Evolutionary conservation across 116 monocot genomes (phyloP).

Genomic region (Zostera marina): DNA sequence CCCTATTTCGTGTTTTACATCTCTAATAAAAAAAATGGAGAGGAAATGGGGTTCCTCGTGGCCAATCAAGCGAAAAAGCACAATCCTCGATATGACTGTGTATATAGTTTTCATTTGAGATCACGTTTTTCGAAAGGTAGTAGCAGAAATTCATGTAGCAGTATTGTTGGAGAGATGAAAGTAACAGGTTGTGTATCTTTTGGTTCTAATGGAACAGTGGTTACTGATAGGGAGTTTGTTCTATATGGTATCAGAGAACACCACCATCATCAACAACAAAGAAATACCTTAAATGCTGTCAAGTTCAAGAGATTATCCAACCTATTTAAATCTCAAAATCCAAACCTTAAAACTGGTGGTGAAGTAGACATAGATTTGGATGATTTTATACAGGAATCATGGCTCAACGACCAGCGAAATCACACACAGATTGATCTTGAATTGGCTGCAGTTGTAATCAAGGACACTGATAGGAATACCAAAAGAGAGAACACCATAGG

Average conservation of each 20-base stretch:
- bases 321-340: conserved; percentile 19
- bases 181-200: conserved; percentile 41
- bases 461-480: conserved; percentile 14
- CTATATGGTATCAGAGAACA: conserved; percentile 22
- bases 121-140: conserved; percentile 7
- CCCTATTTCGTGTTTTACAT: conserved; percentile 31
- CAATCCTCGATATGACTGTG: conserved; percentile 24
- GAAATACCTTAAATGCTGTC: conserved; percentile 10
- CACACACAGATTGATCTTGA: conserved; percentile 24
- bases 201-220: conserved; percentile 15
- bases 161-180: conserved; percentile 61
- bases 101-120: conserved; percentile 46
- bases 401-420: conserved; percentile 3
- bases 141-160: conserved; percentile 1
- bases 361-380: conserved; percentile 13
- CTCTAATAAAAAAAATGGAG: conserved; percentile 18
- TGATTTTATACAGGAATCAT: conserved; percentile 1
- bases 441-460: conserved; percentile 56
- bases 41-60: conserved; percentile 13
- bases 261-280: background rate
- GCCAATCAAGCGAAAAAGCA: conserved; percentile 36
- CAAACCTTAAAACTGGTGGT: conserved; percentile 10
- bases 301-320: conserved; percentile 31
- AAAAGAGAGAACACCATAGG: conserved; percentile 20
- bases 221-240: conserved; percentile 62